Conservation (phyloP, 2,329 filamentous ascomycete species). For the Penicillium sp. region DNA sequence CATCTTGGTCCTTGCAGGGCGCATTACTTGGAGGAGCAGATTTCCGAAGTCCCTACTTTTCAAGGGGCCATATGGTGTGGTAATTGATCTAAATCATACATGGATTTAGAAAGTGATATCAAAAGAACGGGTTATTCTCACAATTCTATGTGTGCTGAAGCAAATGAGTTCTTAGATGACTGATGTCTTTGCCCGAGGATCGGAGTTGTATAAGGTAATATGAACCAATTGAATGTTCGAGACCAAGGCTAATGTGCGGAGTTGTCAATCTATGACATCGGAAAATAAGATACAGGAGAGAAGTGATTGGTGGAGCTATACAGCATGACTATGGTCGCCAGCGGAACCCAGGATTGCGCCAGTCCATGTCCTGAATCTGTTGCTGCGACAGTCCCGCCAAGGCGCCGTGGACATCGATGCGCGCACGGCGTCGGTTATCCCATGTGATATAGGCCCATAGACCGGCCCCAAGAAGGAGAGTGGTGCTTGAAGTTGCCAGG, state of each 20-base stretch:
- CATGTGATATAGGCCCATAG: constrained; percentile 60
- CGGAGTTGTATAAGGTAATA: not conserved
- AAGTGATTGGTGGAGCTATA: not conserved
- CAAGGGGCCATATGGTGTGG: not conserved
- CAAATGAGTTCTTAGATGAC: too few species aligned
- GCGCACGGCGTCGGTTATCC: constrained; percentile 60
- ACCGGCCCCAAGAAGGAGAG: constrained; percentile 50
- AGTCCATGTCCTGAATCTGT: constrained; percentile 61
- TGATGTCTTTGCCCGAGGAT: not conserved
- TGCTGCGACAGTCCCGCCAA: constrained; percentile 53
- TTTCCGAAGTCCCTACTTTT: not conserved
- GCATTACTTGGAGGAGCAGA: not conserved
- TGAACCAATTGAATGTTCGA: not conserved
- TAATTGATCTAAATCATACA: rapidly evolving
- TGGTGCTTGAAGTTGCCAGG: constrained; percentile 58
- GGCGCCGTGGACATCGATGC: constrained; percentile 55
- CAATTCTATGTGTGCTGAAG: not conserved
- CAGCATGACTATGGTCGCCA: constrained; percentile 48
- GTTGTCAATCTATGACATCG: not conserved
- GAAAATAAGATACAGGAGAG: not conserved
- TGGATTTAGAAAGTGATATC: not conserved
- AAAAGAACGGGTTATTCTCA: not conserved
- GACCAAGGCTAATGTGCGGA: not conserved
- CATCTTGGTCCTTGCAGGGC: not conserved
- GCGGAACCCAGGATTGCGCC: constrained; percentile 63